Evolutionary conservation across 306 rosid species (phyloP), one percentile per base, ranked within the genome.

Genomic region (Quercus rubra): DNA sequence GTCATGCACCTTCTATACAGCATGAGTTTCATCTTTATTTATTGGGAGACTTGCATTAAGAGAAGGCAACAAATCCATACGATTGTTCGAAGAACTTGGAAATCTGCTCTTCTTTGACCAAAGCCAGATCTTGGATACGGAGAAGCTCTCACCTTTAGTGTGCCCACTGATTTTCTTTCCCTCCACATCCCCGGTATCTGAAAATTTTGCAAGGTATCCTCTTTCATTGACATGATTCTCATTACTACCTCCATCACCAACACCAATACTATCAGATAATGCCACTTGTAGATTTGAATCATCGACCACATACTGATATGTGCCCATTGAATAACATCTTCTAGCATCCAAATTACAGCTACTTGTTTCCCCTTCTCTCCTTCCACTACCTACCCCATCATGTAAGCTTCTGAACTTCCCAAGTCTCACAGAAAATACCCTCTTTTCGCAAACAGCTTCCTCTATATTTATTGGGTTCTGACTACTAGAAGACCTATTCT

Each of bases 51-150:
- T 72, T 70, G 77, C 75, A 46, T 56, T 62, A 19, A 87, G 70
- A 80, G 86, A 86, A 69, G 90, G 79, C 49, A 83, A 78, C 68
- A 81, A 1, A 71, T 73, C 73, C 21, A 86, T 82, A 75, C 63
- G 81, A 33, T 41, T 73, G 82, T 79, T 75, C 18, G 87, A 85
- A 80, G 82, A 88, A 70, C 55, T 74, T 56, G 85, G 84, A 73
- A 84, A 83, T 25, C 58, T 86, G 84, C 76, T 85, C 67, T 83
- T 89, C 74, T 86, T 87, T 19, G 94, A 86, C 98, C 97, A 92
- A 27, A 89, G 97, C 99, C 97, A 94, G 63, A 91, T 94, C 86
- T 94, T 94, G 4, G 99, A 94, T 58, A 94, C 93, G 20, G 99
- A 94, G 58, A 92, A 91, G 88, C 99, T 94, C 69, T 94, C 99